Evolutionary conservation across 164 flowering plant genomes (phyloP).

Genomic region (Cinnamomum micranthum): DNA sequence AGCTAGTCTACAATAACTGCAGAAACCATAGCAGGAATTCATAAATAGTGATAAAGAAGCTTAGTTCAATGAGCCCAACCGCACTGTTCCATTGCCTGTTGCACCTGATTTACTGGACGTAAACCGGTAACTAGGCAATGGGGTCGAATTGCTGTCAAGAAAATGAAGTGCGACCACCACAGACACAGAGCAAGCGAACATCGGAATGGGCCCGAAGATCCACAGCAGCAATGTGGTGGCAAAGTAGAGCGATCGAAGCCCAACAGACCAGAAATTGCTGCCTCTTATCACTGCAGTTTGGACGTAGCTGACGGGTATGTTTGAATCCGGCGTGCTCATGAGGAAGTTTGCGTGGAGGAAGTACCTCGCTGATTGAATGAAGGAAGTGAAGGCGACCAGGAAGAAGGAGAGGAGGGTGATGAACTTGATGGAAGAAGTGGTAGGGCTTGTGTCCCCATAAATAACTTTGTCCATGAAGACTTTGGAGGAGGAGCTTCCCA

Average conservation of each 20-base stretch:
- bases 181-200: conserved; percentile 37
- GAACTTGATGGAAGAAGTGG: conserved; percentile 46
- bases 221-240: conserved; percentile 42
- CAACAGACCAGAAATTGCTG: conserved; percentile 48
- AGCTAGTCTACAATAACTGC: no score
- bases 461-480: conserved; percentile 30
- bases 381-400: conserved; percentile 50
- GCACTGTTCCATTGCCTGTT: not conserved
- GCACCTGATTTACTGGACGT: not conserved
- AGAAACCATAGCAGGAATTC: not conserved
- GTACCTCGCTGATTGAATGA: conserved; percentile 46
- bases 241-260: conserved; percentile 52
- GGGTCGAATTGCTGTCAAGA: conserved; percentile 38
- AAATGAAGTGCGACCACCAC: conserved; percentile 32
- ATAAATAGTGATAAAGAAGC: not conserved
- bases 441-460: conserved; percentile 45
- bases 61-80: not conserved
- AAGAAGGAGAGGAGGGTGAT: conserved; percentile 47
- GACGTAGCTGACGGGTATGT: conserved; percentile 39
- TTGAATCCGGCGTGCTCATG: conserved; percentile 48
- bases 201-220: conserved; percentile 61
- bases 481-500: conserved; percentile 38
- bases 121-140: conserved; percentile 21
- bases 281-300: conserved; percentile 47
- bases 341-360: conserved; percentile 59